A percentile compares a stretch with the other conserved stretches of the same genome.
Evolutionary conservation across 2,329 filamentous ascomycete genomes (phyloP).

Genomic region (Erysiphe pulchra): DNA sequence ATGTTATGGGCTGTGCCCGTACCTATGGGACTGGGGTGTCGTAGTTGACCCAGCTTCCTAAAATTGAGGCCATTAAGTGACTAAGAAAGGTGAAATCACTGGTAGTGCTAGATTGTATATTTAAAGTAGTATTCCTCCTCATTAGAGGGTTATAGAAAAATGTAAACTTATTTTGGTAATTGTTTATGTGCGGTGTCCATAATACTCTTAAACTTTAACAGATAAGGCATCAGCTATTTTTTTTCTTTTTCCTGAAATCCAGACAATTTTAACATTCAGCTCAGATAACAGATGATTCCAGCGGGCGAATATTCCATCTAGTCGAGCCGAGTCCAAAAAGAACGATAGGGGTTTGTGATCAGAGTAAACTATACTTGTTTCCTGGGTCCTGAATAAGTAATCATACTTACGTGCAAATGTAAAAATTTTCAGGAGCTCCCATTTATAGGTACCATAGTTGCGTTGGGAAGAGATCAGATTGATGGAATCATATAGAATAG

Average conservation of each 20-base stretch:
- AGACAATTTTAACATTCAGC: neutral
- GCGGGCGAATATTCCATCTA: neutral
- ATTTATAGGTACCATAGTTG: neutral
- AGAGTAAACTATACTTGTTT: neutral
- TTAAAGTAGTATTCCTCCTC: too few relatives aligned
- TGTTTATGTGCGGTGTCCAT: too few relatives aligned
- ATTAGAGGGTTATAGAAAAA: too few relatives aligned
- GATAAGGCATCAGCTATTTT: neutral
- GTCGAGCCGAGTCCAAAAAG: neutral
- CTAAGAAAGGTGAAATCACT: too few relatives aligned
- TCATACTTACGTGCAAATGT: neutral
- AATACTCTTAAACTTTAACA: too few relatives aligned
- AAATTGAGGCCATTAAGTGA: too few relatives aligned
- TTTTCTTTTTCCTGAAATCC: neutral
- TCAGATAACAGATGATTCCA: neutral
- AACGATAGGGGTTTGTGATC: neutral
- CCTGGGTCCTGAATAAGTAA: neutral
- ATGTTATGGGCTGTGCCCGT: too few relatives aligned
- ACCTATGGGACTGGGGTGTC: too few relatives aligned
- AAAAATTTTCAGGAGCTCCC: neutral
- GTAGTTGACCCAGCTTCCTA: too few relatives aligned
- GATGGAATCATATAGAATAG: neutral
- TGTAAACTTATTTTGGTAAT: too few relatives aligned
- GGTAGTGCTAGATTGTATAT: too few relatives aligned
- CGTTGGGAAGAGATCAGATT: neutral